Evolutionary conservation across 441 rosid species (phyloP).

Genomic region (Melastoma candidum): DNA sequence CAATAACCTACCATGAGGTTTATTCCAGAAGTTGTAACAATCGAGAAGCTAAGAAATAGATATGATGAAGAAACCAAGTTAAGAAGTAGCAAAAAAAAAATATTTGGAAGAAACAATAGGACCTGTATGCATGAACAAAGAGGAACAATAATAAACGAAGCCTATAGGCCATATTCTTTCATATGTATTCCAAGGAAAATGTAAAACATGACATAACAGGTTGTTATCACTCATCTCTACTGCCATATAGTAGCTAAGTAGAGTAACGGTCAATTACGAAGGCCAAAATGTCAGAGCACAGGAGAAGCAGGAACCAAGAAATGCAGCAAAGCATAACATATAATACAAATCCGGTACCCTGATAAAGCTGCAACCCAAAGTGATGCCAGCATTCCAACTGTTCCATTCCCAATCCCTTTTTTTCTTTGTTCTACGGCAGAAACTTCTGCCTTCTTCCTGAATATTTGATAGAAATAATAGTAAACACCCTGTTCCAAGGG

Average conservation of each 20-base stretch:
- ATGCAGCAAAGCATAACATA: background rate
- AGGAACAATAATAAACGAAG: no score
- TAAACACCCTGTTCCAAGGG: slow-evolving; percentile 89
- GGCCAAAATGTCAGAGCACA: background rate
- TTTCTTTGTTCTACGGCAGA: slow-evolving; percentile 42
- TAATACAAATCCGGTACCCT: slow-evolving; percentile 39
- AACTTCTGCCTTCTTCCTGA: slow-evolving; percentile 78
- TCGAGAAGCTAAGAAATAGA: no score
- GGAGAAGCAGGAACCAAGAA: slow-evolving; percentile 10
- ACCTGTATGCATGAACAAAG: no score
- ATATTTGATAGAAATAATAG: slow-evolving; percentile 98
- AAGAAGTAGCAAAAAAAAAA: no score
- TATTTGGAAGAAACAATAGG: no score
- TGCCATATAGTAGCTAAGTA: no score
- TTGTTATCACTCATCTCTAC: no score
- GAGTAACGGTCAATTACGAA: no score
- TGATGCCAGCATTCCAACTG: slow-evolving; percentile 90
- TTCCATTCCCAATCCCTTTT: slow-evolving; percentile 83
- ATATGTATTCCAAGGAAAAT: no score
- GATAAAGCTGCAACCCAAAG: slow-evolving; percentile 87
- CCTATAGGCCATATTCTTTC: no score
- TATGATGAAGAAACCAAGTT: no score
- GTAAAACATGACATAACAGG: no score
- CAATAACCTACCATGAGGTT: slow-evolving; percentile 3
- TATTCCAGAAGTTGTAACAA: background rate